Conservation (phyloP, 2,329 filamentous ascomycete species). For the Biscogniauxia sp. region DNA sequence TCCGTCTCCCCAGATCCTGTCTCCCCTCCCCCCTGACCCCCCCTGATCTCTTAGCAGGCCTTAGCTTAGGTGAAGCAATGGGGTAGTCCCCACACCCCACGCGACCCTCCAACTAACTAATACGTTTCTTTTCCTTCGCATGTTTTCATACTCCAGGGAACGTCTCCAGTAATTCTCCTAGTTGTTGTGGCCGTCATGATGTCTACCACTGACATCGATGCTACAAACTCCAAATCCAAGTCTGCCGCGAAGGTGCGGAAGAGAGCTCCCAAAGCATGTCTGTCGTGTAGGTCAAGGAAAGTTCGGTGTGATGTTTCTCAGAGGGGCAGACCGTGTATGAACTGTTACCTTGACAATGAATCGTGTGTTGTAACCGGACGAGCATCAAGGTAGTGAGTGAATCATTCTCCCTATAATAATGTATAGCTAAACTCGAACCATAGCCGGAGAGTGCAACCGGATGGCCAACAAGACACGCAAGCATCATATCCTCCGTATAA, state of each 20-base stretch:
- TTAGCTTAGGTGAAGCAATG: background rate
- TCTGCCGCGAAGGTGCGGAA: constrained; percentile 38
- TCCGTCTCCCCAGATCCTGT: background rate
- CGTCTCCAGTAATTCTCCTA: background rate
- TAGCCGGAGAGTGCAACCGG: constrained; percentile 31
- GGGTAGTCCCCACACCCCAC: constrained; percentile 16
- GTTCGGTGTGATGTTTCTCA: constrained; percentile 51
- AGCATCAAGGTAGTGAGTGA: constrained; percentile 39
- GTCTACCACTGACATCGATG: constrained; percentile 18
- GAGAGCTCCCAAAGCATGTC: constrained; percentile 49
- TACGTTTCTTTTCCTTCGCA: constrained; percentile 5
- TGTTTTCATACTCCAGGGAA: background rate
- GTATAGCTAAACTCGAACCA: constrained; percentile 6
- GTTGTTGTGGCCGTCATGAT: constrained; percentile 10
- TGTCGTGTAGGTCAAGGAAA: constrained; percentile 50
- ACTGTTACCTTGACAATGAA: constrained; percentile 50
- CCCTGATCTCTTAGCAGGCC: background rate
- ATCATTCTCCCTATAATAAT: background rate
- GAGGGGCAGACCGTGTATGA: constrained; percentile 49
- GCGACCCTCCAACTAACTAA: constrained; percentile 10
- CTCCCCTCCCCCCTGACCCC: constrained; percentile 5
- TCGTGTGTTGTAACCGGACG: constrained; percentile 40
- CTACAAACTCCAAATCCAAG: constrained; percentile 31
- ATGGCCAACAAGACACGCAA: constrained; percentile 27
- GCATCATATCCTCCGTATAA: constrained; percentile 31